Conservation (phyloP, 148 eudicot species). For the Selenicereus undatus region DNA sequence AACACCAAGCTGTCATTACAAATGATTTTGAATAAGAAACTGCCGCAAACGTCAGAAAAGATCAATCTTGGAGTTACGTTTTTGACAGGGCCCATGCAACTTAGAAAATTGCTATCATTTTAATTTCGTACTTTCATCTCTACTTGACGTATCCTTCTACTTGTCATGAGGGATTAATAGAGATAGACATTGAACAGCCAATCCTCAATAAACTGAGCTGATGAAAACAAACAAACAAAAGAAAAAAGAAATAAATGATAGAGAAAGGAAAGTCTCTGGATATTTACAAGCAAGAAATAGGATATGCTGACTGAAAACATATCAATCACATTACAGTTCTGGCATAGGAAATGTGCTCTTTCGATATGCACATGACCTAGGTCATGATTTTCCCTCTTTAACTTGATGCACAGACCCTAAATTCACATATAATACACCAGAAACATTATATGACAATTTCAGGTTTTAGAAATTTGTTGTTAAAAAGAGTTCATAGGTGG, state of each 20-base stretch:
- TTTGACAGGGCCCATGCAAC: background rate
- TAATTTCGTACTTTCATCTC: background rate
- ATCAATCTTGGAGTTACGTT: background rate
- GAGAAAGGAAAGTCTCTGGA: background rate
- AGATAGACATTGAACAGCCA: background rate
- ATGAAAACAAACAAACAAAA: too few species aligned
- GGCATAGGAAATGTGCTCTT: background rate
- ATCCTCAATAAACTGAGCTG: background rate
- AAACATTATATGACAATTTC: background rate
- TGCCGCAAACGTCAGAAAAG: background rate
- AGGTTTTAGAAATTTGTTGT: background rate
- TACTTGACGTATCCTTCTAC: background rate
- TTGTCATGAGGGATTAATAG: too few species aligned
- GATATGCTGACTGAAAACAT: background rate
- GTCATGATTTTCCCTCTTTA: background rate
- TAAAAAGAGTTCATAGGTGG: background rate
- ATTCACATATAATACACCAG: background rate
- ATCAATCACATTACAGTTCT: background rate
- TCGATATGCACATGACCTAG: background rate
- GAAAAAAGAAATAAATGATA: background rate
- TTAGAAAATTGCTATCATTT: background rate
- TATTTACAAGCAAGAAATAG: background rate
- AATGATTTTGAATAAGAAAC: background rate
- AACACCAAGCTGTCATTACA: constrained; percentile 61
- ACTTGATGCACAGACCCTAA: background rate